Base-by-base conservation (phyloP, 1,284 basidiomycete genomes). In the Apiotrichum montevideense region DNA sequence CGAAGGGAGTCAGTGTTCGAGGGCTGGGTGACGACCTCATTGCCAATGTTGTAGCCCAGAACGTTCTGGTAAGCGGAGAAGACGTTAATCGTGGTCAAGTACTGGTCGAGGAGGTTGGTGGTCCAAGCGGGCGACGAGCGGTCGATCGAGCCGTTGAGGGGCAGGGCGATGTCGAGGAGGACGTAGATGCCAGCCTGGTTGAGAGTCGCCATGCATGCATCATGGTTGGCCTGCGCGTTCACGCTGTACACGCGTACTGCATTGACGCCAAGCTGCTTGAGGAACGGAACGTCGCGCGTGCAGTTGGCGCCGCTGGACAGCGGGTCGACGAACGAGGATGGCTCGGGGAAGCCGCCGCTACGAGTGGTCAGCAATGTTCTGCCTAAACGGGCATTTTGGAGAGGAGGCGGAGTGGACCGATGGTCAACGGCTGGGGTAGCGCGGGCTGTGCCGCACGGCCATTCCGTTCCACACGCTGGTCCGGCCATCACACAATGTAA, bases 21-120 rank as follows among this genome's bases (percentile, higher is more conserved):
- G 29, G 79, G 56, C 15, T 69, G 71, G 35, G 81, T 83, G 61
- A 93, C 83, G 15, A 93, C 88, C 75, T 95, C 92, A 72, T 96
- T 96, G 15, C 90, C 92, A 57, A 96, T 80, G 70, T 93, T 93
- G 78, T 73, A 84, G 2, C 84, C 88, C 52, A 92, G 77, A 37
- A 92, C 81, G 65, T 93, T 93, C 79, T 87, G 83, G 67, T 93
- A 94, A 69, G 86, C 83, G 53, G 80, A 80, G 79, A 95, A 94
- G 0, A 77, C 80, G 63, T 90, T 80, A 66, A 94, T 87, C 35
- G 90, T 93, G 35, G 72, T 72, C 58, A 87, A 81, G 76, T 94
- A 95, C 58, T 85, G 80, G 72, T 91, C 80, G 41, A 90, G 79
- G n/a, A 95, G 78, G 70, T 85, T 87, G 7, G 88, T 88, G 1